phyloP scores from a whole-genome alignment of 2,329 filamentous ascomycete species.

The Phoma sp. region DNA sequence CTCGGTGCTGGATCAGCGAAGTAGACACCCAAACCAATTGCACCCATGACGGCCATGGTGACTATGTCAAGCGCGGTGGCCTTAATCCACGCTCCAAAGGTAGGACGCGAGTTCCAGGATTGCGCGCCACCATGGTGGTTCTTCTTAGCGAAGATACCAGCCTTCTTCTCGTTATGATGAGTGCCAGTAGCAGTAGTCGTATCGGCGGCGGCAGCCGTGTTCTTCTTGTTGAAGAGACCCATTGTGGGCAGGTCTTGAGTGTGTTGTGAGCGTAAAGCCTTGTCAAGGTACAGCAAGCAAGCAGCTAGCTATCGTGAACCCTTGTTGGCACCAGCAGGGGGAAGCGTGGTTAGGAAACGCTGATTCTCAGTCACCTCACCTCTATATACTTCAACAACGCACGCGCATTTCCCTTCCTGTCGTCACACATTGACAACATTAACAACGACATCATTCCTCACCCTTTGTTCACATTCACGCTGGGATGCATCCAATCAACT shows the following conservation, averaged over 20 bases:
- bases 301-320: slow-evolving; percentile 7
- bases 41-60: slow-evolving; percentile 70
- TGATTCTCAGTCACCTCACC: background rate
- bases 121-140: slow-evolving; percentile 19
- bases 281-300: slow-evolving; percentile 10
- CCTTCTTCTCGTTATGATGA: slow-evolving; percentile 36
- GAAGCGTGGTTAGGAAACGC: slow-evolving; percentile 1
- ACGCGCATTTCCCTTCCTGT: background rate
- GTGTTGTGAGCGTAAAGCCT: slow-evolving; percentile 3
- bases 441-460: slow-evolving; percentile 26
- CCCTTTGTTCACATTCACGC: slow-evolving; percentile 9
- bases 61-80: slow-evolving; percentile 70
- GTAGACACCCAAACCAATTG: slow-evolving; percentile 71
- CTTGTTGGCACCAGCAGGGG: background rate
- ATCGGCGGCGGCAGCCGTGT: slow-evolving; percentile 42
- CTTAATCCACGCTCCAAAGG: slow-evolving; percentile 73
- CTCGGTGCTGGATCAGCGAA: slow-evolving; percentile 68
- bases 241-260: slow-evolving; percentile 30
- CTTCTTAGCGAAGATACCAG: slow-evolving; percentile 33
- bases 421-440: slow-evolving; percentile 8
- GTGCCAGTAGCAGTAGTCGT: slow-evolving; percentile 43
- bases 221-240: slow-evolving; percentile 49
- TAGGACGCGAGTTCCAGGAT: slow-evolving; percentile 52
- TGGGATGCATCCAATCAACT: slow-evolving; percentile 14
- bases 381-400: slow-evolving; percentile 8